Base-by-base conservation (phyloP, 208 protist genomes). In the Leishmania mexicana region DNA sequence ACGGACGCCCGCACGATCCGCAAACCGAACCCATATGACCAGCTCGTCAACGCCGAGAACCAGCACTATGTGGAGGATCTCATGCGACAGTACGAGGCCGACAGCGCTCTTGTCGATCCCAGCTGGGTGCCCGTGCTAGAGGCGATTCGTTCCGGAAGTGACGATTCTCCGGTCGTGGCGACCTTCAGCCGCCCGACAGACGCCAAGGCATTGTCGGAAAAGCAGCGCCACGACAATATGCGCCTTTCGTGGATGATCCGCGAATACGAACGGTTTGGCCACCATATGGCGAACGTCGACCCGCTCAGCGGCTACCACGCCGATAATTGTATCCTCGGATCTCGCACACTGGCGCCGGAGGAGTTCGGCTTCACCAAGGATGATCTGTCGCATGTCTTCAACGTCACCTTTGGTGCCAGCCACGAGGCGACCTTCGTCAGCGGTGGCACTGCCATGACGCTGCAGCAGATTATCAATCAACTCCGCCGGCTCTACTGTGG, bases 401-500 rank as follows among this genome's bases (percentile, higher is more conserved):
- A 96, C 78, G 92, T 98, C 77, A 91, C 85, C 31, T 92, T 96
- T 77, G 93, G 90, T 51, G 88, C 86, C 81, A 89, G 90, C 81
- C 92, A 95, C 83, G 89, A 95, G 71, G 88, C 87, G 10, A 95
- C 86, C 53, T 96, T 96, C 75, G 88, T 94, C 42, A 93, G 88
- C 76, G 92, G 91, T 57, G 89, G 87, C 71, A 94, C 86, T n/a
- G 75, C 87, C 70, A 90, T 94, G 89, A 97, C 88, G 47, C 86
- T 98, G 31, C 81, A 88, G 74, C 81, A 97, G 68, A 95, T 98
- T 65, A 82, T 96, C 68, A 85, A 85, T 19, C 85, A 91, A 65
- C 89, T 98, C 31, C 84, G 85, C 47, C 77, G 85, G 35, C 94
- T 97, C 85, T 99, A 99, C 90, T 98, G 94, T 80, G 92, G 93